A percentile compares a stretch with the other conserved stretches of the same genome.
Evolutionary conservation across 2,329 filamentous ascomycete species (phyloP).

Genomic region (Teratosphaeriaceae sp.): DNA sequence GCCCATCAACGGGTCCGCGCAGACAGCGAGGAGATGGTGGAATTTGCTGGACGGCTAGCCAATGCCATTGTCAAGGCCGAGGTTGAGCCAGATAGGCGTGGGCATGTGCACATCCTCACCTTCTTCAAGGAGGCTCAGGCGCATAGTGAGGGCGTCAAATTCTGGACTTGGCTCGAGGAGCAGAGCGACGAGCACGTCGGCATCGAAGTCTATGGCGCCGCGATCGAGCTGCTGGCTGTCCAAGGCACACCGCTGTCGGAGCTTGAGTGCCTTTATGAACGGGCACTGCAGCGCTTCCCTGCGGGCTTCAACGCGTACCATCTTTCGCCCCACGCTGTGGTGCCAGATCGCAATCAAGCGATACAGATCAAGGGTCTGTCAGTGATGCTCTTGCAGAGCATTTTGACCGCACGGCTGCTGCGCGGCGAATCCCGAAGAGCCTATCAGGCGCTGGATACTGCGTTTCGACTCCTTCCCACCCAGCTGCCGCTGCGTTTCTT

Average conservation of each 20-base stretch:
- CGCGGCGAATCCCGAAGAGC: constrained; percentile 41
- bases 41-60: constrained; percentile 34
- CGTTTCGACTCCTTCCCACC: constrained; percentile 41
- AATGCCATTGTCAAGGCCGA: constrained; percentile 31
- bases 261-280: constrained; percentile 40
- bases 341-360: constrained; percentile 35
- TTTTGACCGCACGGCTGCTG: constrained; percentile 41
- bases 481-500: constrained; percentile 37
- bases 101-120: constrained; percentile 41
- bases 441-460: constrained; percentile 46
- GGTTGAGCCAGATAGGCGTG: constrained; percentile 31
- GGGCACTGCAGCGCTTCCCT: constrained; percentile 42
- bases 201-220: constrained; percentile 42
- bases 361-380: constrained; percentile 32
- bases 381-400: constrained; percentile 41
- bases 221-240: constrained; percentile 43
- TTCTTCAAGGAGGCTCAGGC: constrained; percentile 41
- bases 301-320: constrained; percentile 42
- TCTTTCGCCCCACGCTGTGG: constrained; percentile 40
- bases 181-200: constrained; percentile 38
- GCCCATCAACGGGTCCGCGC: constrained; percentile 5
- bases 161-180: constrained; percentile 44
- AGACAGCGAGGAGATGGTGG: constrained; percentile 14
- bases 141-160: constrained; percentile 23
- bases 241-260: constrained; percentile 33